These are phyloP conservation scores for Lasiosphaeriaceae sp. DNA, from an alignment of 495 filamentous ascomycete genomes.

Conservation along the genomic window DNA sequence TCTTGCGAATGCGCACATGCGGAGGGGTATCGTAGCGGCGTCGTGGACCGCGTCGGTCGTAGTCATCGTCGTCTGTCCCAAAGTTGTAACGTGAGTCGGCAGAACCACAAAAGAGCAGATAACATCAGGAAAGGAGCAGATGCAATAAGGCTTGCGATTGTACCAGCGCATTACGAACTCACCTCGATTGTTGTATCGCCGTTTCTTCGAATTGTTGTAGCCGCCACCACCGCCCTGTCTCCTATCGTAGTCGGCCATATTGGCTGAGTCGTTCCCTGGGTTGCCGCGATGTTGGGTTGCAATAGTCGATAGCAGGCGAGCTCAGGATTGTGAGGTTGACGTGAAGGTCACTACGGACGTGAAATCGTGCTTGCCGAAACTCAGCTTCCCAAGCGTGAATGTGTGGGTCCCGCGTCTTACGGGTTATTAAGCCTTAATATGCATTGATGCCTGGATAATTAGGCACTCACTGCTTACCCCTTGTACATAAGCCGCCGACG, in stretches of 20 bases:
- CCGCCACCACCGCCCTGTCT: conserved; percentile 52
- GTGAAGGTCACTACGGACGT: background rate
- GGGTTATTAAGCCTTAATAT: too few relatives aligned
- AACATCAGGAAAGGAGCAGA: background rate
- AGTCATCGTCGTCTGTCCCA: conserved; percentile 61
- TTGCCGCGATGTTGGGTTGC: background rate
- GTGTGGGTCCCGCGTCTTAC: background rate
- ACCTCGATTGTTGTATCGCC: conserved; percentile 46
- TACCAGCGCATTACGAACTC: conserved; percentile 13
- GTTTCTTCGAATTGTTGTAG: conserved; percentile 62
- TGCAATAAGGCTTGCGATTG: background rate
- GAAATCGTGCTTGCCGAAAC: background rate
- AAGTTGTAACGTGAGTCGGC: background rate
- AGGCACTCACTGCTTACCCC: too few relatives aligned
- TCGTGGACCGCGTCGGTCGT: conserved; percentile 68
- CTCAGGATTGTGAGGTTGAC: background rate
- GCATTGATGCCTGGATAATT: too few relatives aligned
- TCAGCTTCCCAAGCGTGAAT: background rate
- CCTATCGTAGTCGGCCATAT: conserved; percentile 74
- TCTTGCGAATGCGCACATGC: conserved; percentile 69
- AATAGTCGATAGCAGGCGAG: background rate
- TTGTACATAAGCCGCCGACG: too few relatives aligned
- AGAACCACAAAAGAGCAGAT: background rate
- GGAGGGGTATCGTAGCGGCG: conserved; percentile 77
- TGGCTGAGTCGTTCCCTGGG: background rate